phyloP scores from a whole-genome alignment of 1,139 yeast genomes.

The Candida tetrigidarum region DNA sequence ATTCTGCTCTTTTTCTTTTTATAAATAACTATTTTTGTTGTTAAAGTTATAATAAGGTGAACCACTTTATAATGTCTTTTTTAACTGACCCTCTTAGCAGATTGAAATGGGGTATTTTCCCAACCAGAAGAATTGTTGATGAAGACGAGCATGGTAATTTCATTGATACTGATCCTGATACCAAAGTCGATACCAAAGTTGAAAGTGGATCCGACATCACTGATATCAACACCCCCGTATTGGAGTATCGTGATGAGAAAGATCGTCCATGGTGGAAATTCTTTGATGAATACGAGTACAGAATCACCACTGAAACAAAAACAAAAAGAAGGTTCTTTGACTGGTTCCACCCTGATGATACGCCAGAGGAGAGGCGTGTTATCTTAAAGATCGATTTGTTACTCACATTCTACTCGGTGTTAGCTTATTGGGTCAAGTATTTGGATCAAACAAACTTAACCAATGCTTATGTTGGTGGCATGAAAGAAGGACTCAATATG shows the following conservation, averaged over 20 bases:
- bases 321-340: slow-evolving; percentile 56
- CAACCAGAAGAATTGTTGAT: slow-evolving; percentile 50
- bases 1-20: neutral
- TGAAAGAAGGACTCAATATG: slow-evolving; percentile 62
- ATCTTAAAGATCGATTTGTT: slow-evolving; percentile 65
- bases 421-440: slow-evolving; percentile 74
- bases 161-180: slow-evolving; percentile 12
- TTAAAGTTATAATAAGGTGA: neutral
- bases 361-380: slow-evolving; percentile 58
- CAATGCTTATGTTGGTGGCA: slow-evolving; percentile 72
- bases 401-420: slow-evolving; percentile 60
- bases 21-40: neutral
- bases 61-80: neutral
- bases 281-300: slow-evolving; percentile 65
- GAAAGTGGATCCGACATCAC: slow-evolving; percentile 7
- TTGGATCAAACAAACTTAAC: slow-evolving; percentile 63
- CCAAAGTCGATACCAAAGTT: neutral
- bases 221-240: slow-evolving; percentile 5
- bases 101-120: slow-evolving; percentile 54
- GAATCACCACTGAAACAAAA: slow-evolving; percentile 41
- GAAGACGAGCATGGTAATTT: slow-evolving; percentile 23
- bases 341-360: slow-evolving; percentile 64
- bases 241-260: slow-evolving; percentile 65
- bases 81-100: neutral
- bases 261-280: slow-evolving; percentile 66